Evolutionary conservation across 1,284 basidiomycete species (phyloP).

Genomic region (Pseudozyma sp.): DNA sequence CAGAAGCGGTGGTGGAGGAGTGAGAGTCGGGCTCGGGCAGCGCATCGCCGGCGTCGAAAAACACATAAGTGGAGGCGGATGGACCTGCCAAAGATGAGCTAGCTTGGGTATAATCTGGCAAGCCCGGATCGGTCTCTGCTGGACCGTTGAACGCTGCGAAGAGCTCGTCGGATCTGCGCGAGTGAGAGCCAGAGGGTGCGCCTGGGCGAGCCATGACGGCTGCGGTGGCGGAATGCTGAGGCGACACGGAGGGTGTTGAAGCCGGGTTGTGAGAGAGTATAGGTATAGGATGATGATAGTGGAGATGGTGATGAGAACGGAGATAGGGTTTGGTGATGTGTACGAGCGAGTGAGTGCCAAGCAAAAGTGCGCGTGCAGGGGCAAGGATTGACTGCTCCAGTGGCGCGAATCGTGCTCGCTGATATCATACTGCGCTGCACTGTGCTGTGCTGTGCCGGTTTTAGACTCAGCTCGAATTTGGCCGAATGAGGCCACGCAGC

Average conservation of each 20-base stretch:
- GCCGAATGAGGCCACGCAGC: no score
- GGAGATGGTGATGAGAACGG: no score
- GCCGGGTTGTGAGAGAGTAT: no score
- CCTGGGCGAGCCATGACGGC: constrained; percentile 41
- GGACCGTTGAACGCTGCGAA: constrained; percentile 46
- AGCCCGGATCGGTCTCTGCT: constrained; percentile 16
- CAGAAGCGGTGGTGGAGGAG: neutral
- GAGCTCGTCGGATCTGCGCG: constrained; percentile 34
- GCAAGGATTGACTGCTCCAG: no score
- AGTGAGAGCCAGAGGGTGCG: constrained; percentile 20
- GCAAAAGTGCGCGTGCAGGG: no score
- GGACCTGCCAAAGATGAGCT: constrained; percentile 13
- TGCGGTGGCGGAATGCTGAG: neutral
- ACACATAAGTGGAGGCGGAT: constrained; percentile 42
- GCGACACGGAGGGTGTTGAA: no score
- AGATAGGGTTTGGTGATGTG: no score
- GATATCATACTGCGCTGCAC: neutral
- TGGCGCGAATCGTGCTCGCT: neutral
- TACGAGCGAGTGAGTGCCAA: no score
- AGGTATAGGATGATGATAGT: no score
- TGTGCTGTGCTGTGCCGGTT: constrained; percentile 1
- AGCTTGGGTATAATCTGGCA: constrained; percentile 39
- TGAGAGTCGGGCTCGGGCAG: constrained; percentile 21
- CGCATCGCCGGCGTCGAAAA: constrained; percentile 62
- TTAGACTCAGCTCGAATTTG: neutral